These are phyloP conservation scores for Alternaria gaisen DNA, from an alignment of 2,329 filamentous ascomycete genomes.

Conservation along the genomic window DNA sequence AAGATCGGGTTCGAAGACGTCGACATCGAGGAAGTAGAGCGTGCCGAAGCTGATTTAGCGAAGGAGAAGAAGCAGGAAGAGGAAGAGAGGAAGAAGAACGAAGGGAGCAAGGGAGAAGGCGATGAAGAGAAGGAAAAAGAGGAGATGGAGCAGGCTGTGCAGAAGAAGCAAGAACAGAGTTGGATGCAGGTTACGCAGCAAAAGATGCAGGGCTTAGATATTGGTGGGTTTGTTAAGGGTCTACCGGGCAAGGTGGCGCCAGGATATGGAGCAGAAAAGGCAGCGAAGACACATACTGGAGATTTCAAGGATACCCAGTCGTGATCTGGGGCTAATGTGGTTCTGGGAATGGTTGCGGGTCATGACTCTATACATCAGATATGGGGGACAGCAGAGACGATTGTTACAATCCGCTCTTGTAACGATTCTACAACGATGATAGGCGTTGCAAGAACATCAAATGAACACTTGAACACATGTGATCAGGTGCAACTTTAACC, in stretches of 20 bases:
- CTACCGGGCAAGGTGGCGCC: slow-evolving; percentile 5
- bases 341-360: background rate
- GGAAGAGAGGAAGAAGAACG: slow-evolving; percentile 45
- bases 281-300: slow-evolving; percentile 1
- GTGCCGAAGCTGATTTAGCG: slow-evolving; percentile 56
- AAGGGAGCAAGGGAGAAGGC: slow-evolving; percentile 31
- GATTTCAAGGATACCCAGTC: slow-evolving; percentile 5
- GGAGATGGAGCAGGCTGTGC: slow-evolving; percentile 53
- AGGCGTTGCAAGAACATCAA: background rate
- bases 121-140: slow-evolving; percentile 45
- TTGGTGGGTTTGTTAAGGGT: slow-evolving; percentile 19
- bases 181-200: slow-evolving; percentile 55
- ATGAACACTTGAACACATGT: background rate
- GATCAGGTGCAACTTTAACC: background rate
- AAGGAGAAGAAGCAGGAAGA: slow-evolving; percentile 56
- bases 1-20: slow-evolving; percentile 64
- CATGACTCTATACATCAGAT: background rate
- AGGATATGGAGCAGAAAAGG: slow-evolving; percentile 1
- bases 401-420: background rate
- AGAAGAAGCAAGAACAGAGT: slow-evolving; percentile 56
- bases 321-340: background rate
- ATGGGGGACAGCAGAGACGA: background rate
- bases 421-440: background rate
- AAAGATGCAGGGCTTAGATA: slow-evolving; percentile 48
- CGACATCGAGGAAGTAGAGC: slow-evolving; percentile 56